Base-by-base conservation (phyloP, 2,329 filamentous ascomycete species). In the Hymenoscyphus infarciens region DNA sequence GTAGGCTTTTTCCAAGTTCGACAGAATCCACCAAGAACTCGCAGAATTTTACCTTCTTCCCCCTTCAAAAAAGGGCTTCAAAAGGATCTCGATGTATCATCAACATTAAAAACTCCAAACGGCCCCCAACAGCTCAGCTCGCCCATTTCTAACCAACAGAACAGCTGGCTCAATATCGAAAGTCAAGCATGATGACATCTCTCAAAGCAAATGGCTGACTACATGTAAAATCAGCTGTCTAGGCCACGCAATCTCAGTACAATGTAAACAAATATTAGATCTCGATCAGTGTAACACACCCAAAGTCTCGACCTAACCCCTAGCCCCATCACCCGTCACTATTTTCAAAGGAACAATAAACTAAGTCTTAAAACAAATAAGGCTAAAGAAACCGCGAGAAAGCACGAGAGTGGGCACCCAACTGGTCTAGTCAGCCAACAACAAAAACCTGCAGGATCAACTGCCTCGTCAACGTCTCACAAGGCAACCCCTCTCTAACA, bases 241-340 rank as follows among this genome's bases (percentile, higher is more conserved):
- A 27, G 2, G 2, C 25, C 25, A 27, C 25, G 25, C 25, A 27
- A 27, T 27, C 2, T n/a, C 45, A 52, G 11, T 13, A 10, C 11
- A 25, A 52, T n/a, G 6, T n/a, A 19, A 45, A 45, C 16, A 45
- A 38, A 38, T 13, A 38, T 10, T 10, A 35, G 33, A 38, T 45
- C 39, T 45, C 39, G 39, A 45, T 45, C 39, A 45, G 19, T 52
- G 45, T 25, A 52, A 52, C 45, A 52, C 45, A 52, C 19, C 45
- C 19, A 52, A 22, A 25, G 19, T 52, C 45, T 52, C 19, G 22
- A 22, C 6, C 29, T 5, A 31, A 31, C 3, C 29, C 6, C 27
- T 6, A 29, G 6, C 27, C 27, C 29, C 29, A 31, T 31, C 29
- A 31, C 29, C 29, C 29, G 5, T 31, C 29, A 3, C 29, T 6